A percentile compares a stretch with the other conserved stretches of the same genome.
phyloP scores from a whole-genome alignment of 441 rosid genomes.

The Brassica hybrid region DNA sequence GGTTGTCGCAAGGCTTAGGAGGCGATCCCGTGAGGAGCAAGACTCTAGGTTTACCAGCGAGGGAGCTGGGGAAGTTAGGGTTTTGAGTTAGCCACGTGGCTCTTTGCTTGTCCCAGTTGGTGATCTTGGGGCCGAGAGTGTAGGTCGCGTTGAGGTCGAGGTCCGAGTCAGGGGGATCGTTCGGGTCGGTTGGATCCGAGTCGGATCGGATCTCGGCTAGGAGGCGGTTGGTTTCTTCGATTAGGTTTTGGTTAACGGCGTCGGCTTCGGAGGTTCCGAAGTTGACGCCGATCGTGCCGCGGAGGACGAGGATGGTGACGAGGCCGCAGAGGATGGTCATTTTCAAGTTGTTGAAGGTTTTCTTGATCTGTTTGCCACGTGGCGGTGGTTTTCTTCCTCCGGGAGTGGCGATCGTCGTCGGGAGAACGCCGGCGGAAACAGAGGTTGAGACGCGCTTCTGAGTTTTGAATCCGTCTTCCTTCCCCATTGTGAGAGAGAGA shows the following conservation, averaged over 20 bases:
- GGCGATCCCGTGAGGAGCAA: constrained; percentile 83
- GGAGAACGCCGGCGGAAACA: constrained; percentile 45
- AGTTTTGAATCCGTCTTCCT: constrained; percentile 54
- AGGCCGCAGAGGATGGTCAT: constrained; percentile 90
- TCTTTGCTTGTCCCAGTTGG: constrained; percentile 68
- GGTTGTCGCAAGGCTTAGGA: constrained; percentile 86
- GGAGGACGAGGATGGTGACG: constrained; percentile 85
- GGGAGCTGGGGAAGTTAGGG: constrained; percentile 63
- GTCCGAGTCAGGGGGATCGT: constrained; percentile 53
- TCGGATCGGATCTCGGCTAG: constrained; percentile 84
- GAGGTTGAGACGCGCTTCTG: constrained; percentile 62
- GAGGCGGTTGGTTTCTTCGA: constrained; percentile 78
- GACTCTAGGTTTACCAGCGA: constrained; percentile 64
- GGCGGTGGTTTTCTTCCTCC: constrained; percentile 38
- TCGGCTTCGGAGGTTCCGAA: constrained; percentile 73
- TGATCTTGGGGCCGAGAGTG: constrained; percentile 74
- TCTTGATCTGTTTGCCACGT: constrained; percentile 81
- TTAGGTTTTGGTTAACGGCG: constrained; percentile 64
- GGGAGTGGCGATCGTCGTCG: constrained; percentile 42
- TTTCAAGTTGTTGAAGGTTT: constrained; percentile 83
- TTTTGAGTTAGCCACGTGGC: constrained; percentile 66
- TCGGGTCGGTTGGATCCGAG: constrained; percentile 61
- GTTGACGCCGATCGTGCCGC: constrained; percentile 83
- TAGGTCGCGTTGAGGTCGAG: constrained; percentile 62
- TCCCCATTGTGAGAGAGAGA: constrained; percentile 58